phyloP scores from a whole-genome alignment of 129 eudicot genomes.

The Heracleum sosnowskyi region DNA sequence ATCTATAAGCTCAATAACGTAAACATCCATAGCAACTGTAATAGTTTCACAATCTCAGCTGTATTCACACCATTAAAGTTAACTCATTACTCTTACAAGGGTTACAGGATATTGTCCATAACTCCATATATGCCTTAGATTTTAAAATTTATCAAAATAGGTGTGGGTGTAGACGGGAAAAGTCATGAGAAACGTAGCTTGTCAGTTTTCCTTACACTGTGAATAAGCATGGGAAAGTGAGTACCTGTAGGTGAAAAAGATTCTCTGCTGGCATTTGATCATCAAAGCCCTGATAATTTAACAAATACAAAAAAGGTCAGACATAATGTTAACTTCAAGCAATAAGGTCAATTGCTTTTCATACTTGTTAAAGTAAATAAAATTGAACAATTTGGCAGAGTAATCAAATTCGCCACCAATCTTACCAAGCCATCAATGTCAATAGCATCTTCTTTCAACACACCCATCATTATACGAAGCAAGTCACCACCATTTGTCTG shows the following conservation, averaged over 20 bases:
- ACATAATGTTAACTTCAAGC: constrained; percentile 11
- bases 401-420: constrained; percentile 6
- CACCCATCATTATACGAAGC: constrained; percentile 84
- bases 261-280: constrained; percentile 86
- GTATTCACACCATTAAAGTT: neutral
- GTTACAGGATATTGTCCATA: neutral
- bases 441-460: constrained; percentile 75
- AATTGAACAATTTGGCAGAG: neutral
- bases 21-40: neutral
- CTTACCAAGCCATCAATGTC: constrained; percentile 84
- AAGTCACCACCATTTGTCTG: constrained; percentile 75
- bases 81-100: neutral
- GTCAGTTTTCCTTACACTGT: neutral
- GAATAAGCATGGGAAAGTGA: constrained; percentile 1
- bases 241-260: constrained; percentile 83
- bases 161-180: neutral
- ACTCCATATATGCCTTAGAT: neutral
- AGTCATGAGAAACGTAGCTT: neutral
- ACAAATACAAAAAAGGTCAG: constrained; percentile 7
- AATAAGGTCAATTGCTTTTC: neutral
- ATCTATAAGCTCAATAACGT: neutral
- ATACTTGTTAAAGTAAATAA: neutral
- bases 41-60: neutral
- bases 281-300: constrained; percentile 66
- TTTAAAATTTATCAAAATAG: neutral